A percentile compares a stretch with the other conserved stretches of the same genome.
Evolutionary conservation across 768 basidiomycete species (phyloP).

Genomic region (Pleurotus tuoliensis): DNA sequence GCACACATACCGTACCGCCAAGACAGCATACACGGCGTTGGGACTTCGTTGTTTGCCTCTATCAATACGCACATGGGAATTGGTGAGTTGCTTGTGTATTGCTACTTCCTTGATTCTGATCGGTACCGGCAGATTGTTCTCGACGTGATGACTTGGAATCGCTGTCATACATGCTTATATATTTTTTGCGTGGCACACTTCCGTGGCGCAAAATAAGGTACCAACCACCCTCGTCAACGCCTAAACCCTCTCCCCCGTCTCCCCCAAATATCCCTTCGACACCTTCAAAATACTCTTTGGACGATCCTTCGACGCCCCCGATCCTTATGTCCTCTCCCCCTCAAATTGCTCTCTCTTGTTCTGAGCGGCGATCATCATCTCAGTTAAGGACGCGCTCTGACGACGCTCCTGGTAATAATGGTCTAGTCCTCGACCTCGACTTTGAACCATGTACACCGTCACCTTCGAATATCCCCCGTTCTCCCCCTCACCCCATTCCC

Average conservation of each 20-base stretch:
- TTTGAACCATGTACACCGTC: slow-evolving; percentile 5
- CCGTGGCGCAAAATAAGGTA: slow-evolving; percentile 71
- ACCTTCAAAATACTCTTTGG: neutral
- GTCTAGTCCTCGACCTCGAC: slow-evolving; percentile 2
- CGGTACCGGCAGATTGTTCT: slow-evolving; percentile 50
- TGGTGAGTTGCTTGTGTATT: slow-evolving; percentile 37
- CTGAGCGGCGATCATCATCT: neutral
- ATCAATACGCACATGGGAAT: slow-evolving; percentile 75
- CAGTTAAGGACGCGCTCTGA: neutral
- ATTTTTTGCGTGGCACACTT: slow-evolving; percentile 72
- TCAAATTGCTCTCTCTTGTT: neutral
- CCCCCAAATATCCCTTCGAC: slow-evolving; percentile 10
- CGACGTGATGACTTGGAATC: slow-evolving; percentile 79
- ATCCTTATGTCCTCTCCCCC: slow-evolving; percentile 3
- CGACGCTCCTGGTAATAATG: neutral
- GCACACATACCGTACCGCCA: slow-evolving; percentile 71
- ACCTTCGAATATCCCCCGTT: slow-evolving; percentile 6
- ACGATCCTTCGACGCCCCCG: slow-evolving; percentile 1
- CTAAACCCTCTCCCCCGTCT: slow-evolving; percentile 21
- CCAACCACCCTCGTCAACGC: slow-evolving; percentile 19
- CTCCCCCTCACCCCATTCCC: slow-evolving; percentile 12
- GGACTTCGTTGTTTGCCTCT: slow-evolving; percentile 72
- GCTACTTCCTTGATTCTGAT: slow-evolving; percentile 8
- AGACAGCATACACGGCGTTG: slow-evolving; percentile 74
- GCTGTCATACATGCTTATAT: slow-evolving; percentile 79